Conservation (phyloP, 768 basidiomycete genomes). For the Lactifluus hygrophoroides region DNA sequence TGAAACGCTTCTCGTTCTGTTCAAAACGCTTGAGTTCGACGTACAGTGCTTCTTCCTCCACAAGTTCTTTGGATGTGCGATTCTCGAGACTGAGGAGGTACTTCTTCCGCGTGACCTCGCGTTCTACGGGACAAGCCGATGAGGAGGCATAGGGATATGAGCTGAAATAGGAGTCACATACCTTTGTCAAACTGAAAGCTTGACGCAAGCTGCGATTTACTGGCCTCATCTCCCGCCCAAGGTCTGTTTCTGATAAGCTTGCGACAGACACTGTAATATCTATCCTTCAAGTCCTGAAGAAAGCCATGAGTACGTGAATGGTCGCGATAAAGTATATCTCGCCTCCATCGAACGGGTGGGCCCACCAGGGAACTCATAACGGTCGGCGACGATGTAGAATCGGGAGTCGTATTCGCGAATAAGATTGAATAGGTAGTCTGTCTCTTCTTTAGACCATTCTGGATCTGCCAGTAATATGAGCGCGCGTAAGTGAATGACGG, state of each 20-base stretch:
- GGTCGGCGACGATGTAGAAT: conserved; percentile 85
- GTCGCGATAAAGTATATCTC: conserved; percentile 13
- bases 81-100: conserved; percentile 83
- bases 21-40: conserved; percentile 92
- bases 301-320: conserved; percentile 1
- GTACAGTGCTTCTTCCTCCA: conserved; percentile 92
- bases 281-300: conserved; percentile 79
- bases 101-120: conserved; percentile 80
- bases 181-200: conserved; percentile 87
- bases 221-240: conserved; percentile 73
- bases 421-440: conserved; percentile 81
- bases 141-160: neutral
- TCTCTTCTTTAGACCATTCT: conserved; percentile 90
- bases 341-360: conserved; percentile 63
- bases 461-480: conserved; percentile 38
- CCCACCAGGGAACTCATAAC: conserved; percentile 69
- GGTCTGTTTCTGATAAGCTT: conserved; percentile 79
- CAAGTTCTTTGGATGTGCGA: conserved; percentile 82
- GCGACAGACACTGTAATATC: conserved; percentile 88
- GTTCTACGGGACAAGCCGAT: conserved; percentile 39
- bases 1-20: conserved; percentile 83
- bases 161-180: conserved; percentile 25
- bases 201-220: conserved; percentile 56
- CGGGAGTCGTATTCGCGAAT: conserved; percentile 77
- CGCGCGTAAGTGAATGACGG: neutral